These are phyloP conservation scores for Pseudozyma sp. DNA, from an alignment of 1,284 basidiomycete genomes.

Conservation along the genomic window DNA sequence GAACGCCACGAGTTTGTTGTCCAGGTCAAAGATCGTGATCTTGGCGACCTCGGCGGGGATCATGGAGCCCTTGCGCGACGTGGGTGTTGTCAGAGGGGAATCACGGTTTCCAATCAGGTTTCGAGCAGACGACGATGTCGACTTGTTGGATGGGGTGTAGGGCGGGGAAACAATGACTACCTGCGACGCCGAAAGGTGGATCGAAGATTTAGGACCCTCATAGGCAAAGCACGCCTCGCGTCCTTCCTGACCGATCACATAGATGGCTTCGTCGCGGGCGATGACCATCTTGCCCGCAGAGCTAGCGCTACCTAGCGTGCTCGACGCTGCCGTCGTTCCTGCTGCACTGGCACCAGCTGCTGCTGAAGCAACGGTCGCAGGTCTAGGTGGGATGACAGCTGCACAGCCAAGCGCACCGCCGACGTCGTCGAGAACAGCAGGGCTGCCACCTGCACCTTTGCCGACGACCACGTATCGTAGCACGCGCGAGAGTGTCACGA, in stretches of 20 bases:
- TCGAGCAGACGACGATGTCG: slow-evolving; percentile 82
- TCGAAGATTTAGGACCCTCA: slow-evolving; percentile 61
- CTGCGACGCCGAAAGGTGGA: slow-evolving; percentile 54
- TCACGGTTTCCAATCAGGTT: slow-evolving; percentile 73
- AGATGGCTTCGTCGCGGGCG: slow-evolving; percentile 91
- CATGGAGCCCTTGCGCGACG: slow-evolving; percentile 18
- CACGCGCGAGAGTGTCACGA: slow-evolving; percentile 86
- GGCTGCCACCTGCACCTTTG: slow-evolving; percentile 76
- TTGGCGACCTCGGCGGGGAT: slow-evolving; percentile 72
- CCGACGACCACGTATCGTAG: slow-evolving; percentile 82
- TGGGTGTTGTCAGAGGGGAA: slow-evolving; percentile 32
- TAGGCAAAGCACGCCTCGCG: slow-evolving; percentile 83
- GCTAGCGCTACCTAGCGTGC: slow-evolving; percentile 44
- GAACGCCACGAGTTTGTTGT: slow-evolving; percentile 90
- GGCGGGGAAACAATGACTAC: slow-evolving; percentile 86
- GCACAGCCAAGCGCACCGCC: slow-evolving; percentile 87
- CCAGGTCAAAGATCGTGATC: slow-evolving; percentile 88
- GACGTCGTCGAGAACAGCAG: slow-evolving; percentile 83
- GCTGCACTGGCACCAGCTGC: background rate
- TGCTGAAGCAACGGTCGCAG: background rate
- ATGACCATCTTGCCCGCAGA: slow-evolving; percentile 81
- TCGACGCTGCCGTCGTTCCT: background rate
- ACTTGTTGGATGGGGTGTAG: slow-evolving; percentile 76
- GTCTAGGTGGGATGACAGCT: slow-evolving; percentile 66
- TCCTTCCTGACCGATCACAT: slow-evolving; percentile 84